Evolutionary conservation across 805 yeast species (phyloP), one percentile per base, ranked within the genome.

Genomic region (Dipodascus geniculatus): DNA sequence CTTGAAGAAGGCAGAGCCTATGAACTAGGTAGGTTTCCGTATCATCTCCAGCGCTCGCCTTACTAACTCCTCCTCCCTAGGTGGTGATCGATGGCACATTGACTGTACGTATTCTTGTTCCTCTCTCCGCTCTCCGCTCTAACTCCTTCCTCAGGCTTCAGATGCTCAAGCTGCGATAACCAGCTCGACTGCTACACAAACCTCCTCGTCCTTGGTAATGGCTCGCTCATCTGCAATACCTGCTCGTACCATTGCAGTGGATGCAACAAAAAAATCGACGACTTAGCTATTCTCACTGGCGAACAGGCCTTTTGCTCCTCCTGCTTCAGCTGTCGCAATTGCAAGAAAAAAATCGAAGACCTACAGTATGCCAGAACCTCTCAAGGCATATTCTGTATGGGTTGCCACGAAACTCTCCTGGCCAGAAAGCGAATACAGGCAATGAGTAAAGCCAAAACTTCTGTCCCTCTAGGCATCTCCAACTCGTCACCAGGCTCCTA

Each of bases 31-130:
- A 54, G 35, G 64, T 58, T 8, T 22, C n/a, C 22, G 14, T n/a
- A 17, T 31, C 11, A 11, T 23, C 11, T 14, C 23, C 11, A 19
- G 42, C 11, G 22, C 23, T 22, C 33, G 23, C 11, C 17, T 17
- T 31, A 19, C 20, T 23, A 47, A 38, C 14, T 22, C n/a, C 20
- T 50, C 19, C 19, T 24, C 52, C 23, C 38, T 51, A 51, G 96
- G 96, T 23, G 95, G 86, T 23, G 91, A 88, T 65, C 80, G 96
- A 59, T 93, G 99, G 99, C 99, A 93, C 67, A 85, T 88, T 54
- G 78, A 85, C 57, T 93, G 99, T 66, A 58, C 52, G 65, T 62
- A 38, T 38, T 14, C 14, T 16, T 11, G 6, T 4, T 6, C 4
- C 19, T n/a, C 4, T 6, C 20, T 17, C 44, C 11, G 6, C 4